Conservation (phyloP, 352 stramenopile species). For the Phytopythium kandeliae region DNA sequence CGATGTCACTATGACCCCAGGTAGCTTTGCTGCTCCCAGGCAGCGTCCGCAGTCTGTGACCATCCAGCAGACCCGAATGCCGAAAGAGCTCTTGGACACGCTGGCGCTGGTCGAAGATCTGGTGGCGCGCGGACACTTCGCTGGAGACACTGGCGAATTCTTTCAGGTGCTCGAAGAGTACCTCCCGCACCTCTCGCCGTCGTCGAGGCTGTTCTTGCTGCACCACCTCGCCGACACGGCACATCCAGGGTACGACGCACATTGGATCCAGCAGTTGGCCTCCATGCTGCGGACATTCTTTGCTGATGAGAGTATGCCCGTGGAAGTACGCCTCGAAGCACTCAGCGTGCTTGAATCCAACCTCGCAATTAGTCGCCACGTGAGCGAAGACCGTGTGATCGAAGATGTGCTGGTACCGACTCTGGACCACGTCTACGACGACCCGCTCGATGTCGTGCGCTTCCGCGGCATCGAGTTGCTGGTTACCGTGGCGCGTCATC, state of each 20-base stretch:
- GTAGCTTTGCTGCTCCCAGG: constrained; percentile 8
- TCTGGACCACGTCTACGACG: constrained; percentile 64
- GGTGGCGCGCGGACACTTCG: constrained; percentile 49
- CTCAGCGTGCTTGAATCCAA: constrained; percentile 69
- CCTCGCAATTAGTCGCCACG: constrained; percentile 66
- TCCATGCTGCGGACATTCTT: constrained; percentile 64
- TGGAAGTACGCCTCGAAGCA: constrained; percentile 54
- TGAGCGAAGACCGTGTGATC: constrained; percentile 81
- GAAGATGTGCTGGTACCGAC: constrained; percentile 79
- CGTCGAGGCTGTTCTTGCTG: constrained; percentile 55
- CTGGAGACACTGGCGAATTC: constrained; percentile 66
- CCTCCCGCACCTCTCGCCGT: constrained; percentile 52
- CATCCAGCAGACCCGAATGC: constrained; percentile 71
- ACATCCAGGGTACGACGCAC: constrained; percentile 56
- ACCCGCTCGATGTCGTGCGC: constrained; percentile 54
- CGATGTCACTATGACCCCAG: constrained; percentile 1
- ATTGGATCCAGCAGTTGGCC: constrained; percentile 62
- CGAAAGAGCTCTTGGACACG: constrained; percentile 73
- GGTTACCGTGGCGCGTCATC: constrained; percentile 54
- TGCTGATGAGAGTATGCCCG: constrained; percentile 26
- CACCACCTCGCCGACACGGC: constrained; percentile 49
- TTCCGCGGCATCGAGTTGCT: constrained; percentile 54
- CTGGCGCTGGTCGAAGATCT: constrained; percentile 70
- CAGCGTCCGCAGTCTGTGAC: constrained; percentile 33
- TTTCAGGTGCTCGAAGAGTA: constrained; percentile 73